Base-by-base conservation (phyloP, 208 protist species). In the Strigomonas oncopelti region DNA sequence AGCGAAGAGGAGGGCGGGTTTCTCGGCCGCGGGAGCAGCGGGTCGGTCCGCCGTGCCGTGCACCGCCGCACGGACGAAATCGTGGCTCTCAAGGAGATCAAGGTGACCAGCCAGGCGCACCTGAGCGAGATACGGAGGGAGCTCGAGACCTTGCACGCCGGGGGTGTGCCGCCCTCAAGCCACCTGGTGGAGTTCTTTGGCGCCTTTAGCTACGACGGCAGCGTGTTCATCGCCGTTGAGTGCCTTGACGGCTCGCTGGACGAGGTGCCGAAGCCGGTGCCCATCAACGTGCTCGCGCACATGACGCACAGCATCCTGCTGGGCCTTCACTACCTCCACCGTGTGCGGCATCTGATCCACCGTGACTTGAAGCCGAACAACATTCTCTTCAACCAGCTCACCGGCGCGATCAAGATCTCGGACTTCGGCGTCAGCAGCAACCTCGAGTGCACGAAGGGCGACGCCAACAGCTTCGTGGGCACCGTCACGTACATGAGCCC, bases 351-450 rank as follows among this genome's bases (percentile, higher is more conserved):
- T 59, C 74, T 97, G 24, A 93, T 99, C 42, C 98, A 99, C 77
- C 84, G 98, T 24, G 97, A 99, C 69, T 59, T 99, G 59, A 99
- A 99, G 82, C 98, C 98, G n/a, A 92, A 85, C 72, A 99, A 99
- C 75, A 80, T 99, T 22, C 87, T 99, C 24, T 93, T 97, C 67
- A 98, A 93, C 75, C 45, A 48, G 20, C 67, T 67, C 61, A 82
- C 81, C 8, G 87, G 92, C 18, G 71, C 83, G 56, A 81, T 95
- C 34, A 95, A 96, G 67, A 97, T 98, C 59, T 88, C 92, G 16
- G 96, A 98, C 78, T 98, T 98, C 79, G 96, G 96, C n/a, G 90
- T 97, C 16, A 94, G 86, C 72, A 90, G 87, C 1, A 84, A 88
- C 54, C 69, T 98, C 16, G 89, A 96, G 55, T 90, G 80, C 62